Percentiles rank a stretch among this genome's conserved stretches.
phyloP scores from a whole-genome alignment of 2,329 filamentous ascomycete genomes.

The Ustulina deusta region DNA sequence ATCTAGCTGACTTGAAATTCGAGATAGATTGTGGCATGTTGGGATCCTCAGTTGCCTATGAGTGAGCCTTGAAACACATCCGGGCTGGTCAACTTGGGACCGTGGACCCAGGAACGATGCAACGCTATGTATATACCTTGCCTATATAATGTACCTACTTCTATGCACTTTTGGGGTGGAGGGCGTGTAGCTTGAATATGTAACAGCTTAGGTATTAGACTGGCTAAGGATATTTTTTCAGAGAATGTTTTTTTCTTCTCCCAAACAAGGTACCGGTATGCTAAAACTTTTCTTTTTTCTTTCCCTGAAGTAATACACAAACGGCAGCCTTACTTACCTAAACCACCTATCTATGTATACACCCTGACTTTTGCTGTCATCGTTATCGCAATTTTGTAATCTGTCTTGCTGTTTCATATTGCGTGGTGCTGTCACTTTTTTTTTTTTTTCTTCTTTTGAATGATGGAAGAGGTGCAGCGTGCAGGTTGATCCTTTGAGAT shows the following conservation, averaged over 20 bases:
- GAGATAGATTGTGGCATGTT: not conserved
- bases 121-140: not conserved
- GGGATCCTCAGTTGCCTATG: not conserved
- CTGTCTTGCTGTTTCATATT: not conserved
- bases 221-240: no score
- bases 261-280: no score
- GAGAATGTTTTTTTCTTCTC: not conserved
- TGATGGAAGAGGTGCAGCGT: not conserved
- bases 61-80: not conserved
- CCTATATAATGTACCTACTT: not conserved
- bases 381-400: not conserved
- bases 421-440: not conserved
- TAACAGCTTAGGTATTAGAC: not conserved
- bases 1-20: not conserved
- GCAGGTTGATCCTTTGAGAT: not conserved
- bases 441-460: slow-evolving; percentile 2
- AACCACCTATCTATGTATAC: not conserved
- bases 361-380: not conserved
- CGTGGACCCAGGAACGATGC: not conserved
- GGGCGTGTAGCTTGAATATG: not conserved
- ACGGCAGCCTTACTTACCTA: not conserved
- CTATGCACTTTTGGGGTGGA: not conserved
- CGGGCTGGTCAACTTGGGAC: not conserved
- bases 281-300: not conserved
- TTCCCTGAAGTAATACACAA: not conserved